Base-by-base conservation (phyloP, 176 grass and related monocot genomes). In the Pharus latifolius region DNA sequence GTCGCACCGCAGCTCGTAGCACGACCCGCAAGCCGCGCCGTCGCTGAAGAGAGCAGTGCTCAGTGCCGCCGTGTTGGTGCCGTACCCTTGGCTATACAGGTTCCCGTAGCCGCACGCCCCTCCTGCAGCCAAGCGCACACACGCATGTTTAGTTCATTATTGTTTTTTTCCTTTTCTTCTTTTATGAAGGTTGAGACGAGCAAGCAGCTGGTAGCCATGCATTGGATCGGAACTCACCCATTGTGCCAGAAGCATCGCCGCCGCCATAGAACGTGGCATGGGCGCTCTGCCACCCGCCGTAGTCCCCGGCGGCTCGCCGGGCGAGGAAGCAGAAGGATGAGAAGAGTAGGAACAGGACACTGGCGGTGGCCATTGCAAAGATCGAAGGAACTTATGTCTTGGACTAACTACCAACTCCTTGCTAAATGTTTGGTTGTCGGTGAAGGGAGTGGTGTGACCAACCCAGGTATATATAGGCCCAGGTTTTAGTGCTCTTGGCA, bases 221-320 rank as follows among this genome's bases (percentile, higher is more conserved):
- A 38, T 5, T 5, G n/a, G n/a, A n/a, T n/a, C n/a, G n/a, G 48
- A 49, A 27, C 61, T 69, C 2, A 87, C 91, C 91, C 91, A 96
- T 96, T 4, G 91, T 96, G 70, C 91, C 91, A 28, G 91, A 91
- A 12, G 91, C 91, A 43, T 96, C 91, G 59, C 75, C 56, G 38
- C 82, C 91, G 48, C 91, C 91, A 9, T 96, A 96, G 82, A 96
- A 96, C 13, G 91, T 96, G 60, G 91, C 91, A 37, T 91, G 88
- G 1, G 88, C 91, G 70, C 57, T 88, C 76, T 88, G 74, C 91
- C 91, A 96, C 1, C 22, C 13, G 56, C 87, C 82, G 32, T 85
- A 87, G 64, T 90, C 80, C 3, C 29, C 87, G 47, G 78, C 74
- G 0, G 80, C 72, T 0, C 40, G 53, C 7, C 34, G 57, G 60